Conservation (phyloP, 768 basidiomycete genomes). For the Amanita rubescens region DNA sequence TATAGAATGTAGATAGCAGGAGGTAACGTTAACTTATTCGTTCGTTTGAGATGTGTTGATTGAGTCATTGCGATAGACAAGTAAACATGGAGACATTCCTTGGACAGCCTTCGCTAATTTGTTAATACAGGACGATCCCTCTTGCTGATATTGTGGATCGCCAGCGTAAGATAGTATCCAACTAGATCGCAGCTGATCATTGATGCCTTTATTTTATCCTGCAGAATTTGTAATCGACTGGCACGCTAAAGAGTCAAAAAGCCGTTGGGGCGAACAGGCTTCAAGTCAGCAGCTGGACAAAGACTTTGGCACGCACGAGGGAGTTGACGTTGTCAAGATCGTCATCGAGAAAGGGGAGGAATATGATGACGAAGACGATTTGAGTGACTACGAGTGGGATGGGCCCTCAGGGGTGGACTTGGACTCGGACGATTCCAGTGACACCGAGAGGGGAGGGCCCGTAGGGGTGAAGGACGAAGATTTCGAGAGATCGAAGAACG, state of each 20-base stretch:
- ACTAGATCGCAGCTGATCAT: neutral
- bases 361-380: conserved; percentile 20
- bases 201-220: neutral
- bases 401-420: no score
- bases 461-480: neutral
- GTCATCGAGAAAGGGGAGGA: conserved; percentile 57
- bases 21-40: conserved; percentile 40
- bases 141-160: conserved; percentile 74
- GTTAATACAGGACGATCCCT: conserved; percentile 49
- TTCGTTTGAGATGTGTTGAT: conserved; percentile 10
- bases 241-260: conserved; percentile 73
- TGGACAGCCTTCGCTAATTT: neutral
- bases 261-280: conserved; percentile 50
- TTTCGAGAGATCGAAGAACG: neutral
- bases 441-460: conserved; percentile 32
- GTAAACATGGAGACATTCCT: conserved; percentile 35
- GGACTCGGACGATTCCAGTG: no score
- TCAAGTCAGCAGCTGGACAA: conserved; percentile 83
- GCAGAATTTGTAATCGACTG: conserved; percentile 66
- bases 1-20: conserved; percentile 74
- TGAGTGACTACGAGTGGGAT: conserved; percentile 27
- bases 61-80: conserved; percentile 52
- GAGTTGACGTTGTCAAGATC: conserved; percentile 52
- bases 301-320: conserved; percentile 57
- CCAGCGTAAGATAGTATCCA: conserved; percentile 48